A percentile compares a stretch with the other conserved stretches of the same genome.
Evolutionary conservation across 305 asterid genomes (phyloP).

Genomic region (Salvia sclarea): DNA sequence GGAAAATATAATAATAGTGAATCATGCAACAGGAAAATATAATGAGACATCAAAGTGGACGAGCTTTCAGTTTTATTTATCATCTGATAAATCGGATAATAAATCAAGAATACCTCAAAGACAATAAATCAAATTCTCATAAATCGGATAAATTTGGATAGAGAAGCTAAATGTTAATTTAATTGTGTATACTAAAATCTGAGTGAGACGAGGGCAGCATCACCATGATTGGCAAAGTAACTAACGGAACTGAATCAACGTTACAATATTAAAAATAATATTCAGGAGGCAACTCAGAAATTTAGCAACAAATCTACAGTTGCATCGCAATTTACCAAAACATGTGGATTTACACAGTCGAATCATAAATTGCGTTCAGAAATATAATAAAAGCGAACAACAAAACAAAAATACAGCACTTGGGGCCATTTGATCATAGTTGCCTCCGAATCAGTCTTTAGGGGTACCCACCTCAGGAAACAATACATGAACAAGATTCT

Average conservation of each 20-base stretch:
- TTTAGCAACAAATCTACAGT: conserved; percentile 32
- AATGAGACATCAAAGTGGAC: background rate
- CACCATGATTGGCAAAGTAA: background rate
- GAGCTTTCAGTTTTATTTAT: background rate
- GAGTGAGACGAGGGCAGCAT: background rate
- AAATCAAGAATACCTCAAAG: background rate
- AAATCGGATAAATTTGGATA: background rate
- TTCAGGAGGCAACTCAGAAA: conserved; percentile 31
- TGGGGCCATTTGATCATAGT: conserved; percentile 36
- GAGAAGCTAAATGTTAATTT: background rate
- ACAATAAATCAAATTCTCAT: background rate
- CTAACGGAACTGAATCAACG: background rate
- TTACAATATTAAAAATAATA: conserved; percentile 22
- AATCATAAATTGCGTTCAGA: conserved; percentile 43
- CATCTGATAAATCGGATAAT: too few species aligned
- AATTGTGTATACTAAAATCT: background rate
- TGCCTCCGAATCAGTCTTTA: conserved; percentile 32
- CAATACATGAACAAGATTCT: conserved; percentile 32
- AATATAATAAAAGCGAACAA: conserved; percentile 21
- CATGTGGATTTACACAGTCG: conserved; percentile 53
- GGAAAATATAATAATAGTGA: too few species aligned
- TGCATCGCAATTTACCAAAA: conserved; percentile 48
- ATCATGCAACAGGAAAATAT: too few species aligned
- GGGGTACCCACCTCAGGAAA: conserved; percentile 37
- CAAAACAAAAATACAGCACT: conserved; percentile 30